These are phyloP conservation scores for Euphorbia lathyris DNA, from an alignment of 345 rosid species.

Conservation along the genomic window DNA sequence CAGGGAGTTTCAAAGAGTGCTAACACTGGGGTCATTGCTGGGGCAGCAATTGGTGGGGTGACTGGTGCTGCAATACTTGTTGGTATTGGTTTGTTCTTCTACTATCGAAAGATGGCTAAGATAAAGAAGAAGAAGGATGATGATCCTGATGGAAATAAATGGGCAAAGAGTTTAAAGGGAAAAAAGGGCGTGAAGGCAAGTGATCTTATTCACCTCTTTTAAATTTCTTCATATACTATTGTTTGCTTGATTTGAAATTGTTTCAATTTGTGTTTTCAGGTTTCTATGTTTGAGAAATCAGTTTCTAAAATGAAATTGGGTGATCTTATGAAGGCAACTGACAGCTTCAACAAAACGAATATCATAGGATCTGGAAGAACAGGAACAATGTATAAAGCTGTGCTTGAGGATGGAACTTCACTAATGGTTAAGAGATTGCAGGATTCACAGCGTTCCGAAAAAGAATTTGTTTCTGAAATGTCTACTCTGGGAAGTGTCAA, in stretches of 20 bases:
- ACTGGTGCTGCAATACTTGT: constrained; percentile 59
- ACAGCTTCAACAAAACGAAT: constrained; percentile 67
- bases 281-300: constrained; percentile 80
- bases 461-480: constrained; percentile 82
- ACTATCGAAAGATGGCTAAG: constrained; percentile 45
- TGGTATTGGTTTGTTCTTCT: constrained; percentile 46
- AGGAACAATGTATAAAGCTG: constrained; percentile 78
- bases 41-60: constrained; percentile 69
- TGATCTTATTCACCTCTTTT: constrained; percentile 13
- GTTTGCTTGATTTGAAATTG: constrained; percentile 6
- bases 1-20: constrained; percentile 20
- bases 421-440: constrained; percentile 90
- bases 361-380: constrained; percentile 84
- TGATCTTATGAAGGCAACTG: constrained; percentile 90
- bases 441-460: constrained; percentile 82
- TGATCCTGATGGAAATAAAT: constrained; percentile 91
- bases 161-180: constrained; percentile 75
- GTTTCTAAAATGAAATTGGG: constrained; percentile 69
- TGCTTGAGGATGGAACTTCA: constrained; percentile 63
- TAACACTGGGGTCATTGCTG: constrained; percentile 42
- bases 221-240: neutral
- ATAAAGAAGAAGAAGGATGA: constrained; percentile 59
- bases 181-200: constrained; percentile 67
- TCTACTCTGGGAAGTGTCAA: constrained; percentile 76
- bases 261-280: constrained; percentile 42